Conservation (phyloP, 495 filamentous ascomycete genomes). For the Aspergillus hancockii region DNA sequence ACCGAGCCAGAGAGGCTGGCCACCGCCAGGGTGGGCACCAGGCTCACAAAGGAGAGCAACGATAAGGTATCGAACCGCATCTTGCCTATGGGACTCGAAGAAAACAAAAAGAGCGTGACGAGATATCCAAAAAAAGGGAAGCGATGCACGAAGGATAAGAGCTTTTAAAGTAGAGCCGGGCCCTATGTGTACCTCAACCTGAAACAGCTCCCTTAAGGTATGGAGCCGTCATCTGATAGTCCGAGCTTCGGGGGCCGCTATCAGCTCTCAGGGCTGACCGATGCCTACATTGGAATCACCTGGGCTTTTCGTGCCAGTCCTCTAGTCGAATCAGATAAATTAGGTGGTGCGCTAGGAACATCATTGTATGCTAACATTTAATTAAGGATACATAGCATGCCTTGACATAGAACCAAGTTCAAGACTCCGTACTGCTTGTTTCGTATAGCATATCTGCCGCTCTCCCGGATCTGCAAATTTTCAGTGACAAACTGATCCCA, state of each 20-base stretch:
- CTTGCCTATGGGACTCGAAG: not conserved
- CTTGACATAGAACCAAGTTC: not conserved
- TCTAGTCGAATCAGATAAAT: not conserved
- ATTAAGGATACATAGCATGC: not conserved
- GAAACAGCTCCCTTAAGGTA: not conserved
- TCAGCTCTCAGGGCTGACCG: not conserved
- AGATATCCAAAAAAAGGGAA: not conserved
- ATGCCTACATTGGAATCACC: not conserved
- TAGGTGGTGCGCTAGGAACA: not conserved
- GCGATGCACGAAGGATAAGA: not conserved
- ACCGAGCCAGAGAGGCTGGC: conserved; percentile 46
- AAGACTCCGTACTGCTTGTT: not conserved
- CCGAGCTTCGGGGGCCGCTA: not conserved
- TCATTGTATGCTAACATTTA: not conserved
- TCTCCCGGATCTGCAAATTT: not conserved
- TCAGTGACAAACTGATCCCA: not conserved
- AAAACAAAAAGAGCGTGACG: not conserved
- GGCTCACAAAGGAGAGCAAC: conserved; percentile 27
- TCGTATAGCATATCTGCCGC: not conserved
- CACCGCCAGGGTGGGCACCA: conserved; percentile 33
- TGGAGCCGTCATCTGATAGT: conserved; percentile 1
- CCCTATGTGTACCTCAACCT: not conserved
- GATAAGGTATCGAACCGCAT: conserved; percentile 7
- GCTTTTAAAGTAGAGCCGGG: not conserved
- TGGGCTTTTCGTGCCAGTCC: not conserved